Percentiles rank a stretch among this genome's conserved stretches.
Conservation (phyloP, 73 alveolate genomes). For the Paraurostyla sp. region DNA sequence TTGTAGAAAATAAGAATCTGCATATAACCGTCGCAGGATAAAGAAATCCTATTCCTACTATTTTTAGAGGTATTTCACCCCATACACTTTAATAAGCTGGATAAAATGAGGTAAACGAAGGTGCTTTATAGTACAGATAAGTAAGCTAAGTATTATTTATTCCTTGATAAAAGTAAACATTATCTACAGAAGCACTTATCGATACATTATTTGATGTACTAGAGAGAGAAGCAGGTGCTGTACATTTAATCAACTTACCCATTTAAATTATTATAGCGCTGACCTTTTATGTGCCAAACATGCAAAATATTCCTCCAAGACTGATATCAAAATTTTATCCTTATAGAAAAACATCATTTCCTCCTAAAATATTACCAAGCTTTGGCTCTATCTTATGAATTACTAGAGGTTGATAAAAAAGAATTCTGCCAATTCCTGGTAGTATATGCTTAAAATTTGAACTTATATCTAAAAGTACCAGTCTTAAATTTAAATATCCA, state of each 20-base stretch:
- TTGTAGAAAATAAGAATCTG: slow-evolving; percentile 24
- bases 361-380: slow-evolving; percentile 29
- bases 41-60: neutral
- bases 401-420: slow-evolving; percentile 21
- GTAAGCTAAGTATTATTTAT: neutral
- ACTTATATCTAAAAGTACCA: neutral
- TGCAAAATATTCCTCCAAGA: slow-evolving; percentile 54
- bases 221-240: slow-evolving; percentile 6
- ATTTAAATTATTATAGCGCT: neutral
- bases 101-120: neutral
- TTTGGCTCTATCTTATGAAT: slow-evolving; percentile 20
- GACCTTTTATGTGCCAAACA: slow-evolving; percentile 14
- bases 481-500: slow-evolving; percentile 4
- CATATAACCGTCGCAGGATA: neutral
- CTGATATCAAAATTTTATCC: slow-evolving; percentile 23
- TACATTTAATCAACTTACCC: neutral
- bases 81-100: slow-evolving; percentile 38
- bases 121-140: slow-evolving; percentile 26
- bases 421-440: neutral
- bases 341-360: slow-evolving; percentile 23
- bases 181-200: neutral
- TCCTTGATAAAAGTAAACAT: neutral
- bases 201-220: neutral
- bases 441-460: slow-evolving; percentile 1
- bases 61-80: slow-evolving; percentile 31